These are phyloP conservation scores for Gymnopus androsaceus DNA, from an alignment of 1,284 basidiomycete species.

Conservation along the genomic window DNA sequence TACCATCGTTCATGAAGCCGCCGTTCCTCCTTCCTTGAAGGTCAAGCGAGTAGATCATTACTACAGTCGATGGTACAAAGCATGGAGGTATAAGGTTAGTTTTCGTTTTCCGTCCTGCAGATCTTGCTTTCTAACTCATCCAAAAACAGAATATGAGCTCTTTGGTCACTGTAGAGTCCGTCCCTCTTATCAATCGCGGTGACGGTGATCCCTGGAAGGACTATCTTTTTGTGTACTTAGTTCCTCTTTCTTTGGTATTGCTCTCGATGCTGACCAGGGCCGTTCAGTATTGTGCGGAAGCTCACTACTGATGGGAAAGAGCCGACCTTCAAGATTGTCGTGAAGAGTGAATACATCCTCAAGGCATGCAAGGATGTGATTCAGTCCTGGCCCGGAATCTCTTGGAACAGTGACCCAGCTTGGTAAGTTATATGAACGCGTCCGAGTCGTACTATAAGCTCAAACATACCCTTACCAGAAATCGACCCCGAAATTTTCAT, in stretches of 20 bases:
- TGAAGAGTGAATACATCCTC: slow-evolving; percentile 58
- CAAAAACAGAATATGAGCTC: slow-evolving; percentile 48
- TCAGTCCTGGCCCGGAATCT: slow-evolving; percentile 51
- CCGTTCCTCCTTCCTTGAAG: slow-evolving; percentile 48
- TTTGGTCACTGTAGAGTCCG: slow-evolving; percentile 46
- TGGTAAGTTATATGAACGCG: slow-evolving; percentile 16
- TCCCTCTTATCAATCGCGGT: slow-evolving; percentile 37
- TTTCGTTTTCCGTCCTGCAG: not conserved
- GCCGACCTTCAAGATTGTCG: slow-evolving; percentile 49
- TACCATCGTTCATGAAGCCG: slow-evolving; percentile 33
- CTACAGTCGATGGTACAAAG: slow-evolving; percentile 54
- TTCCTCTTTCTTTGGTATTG: not conserved
- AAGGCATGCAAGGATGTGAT: slow-evolving; percentile 58
- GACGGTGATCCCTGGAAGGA: slow-evolving; percentile 54
- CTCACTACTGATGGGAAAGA: slow-evolving; percentile 41
- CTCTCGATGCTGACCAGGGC: not conserved
- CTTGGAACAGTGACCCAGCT: slow-evolving; percentile 57
- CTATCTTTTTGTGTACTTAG: slow-evolving; percentile 50
- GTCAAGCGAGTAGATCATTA: slow-evolving; percentile 60
- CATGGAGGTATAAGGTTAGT: slow-evolving; percentile 54
- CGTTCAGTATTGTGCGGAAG: slow-evolving; percentile 47
- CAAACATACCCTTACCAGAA: slow-evolving; percentile 27
- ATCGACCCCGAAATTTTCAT: slow-evolving; percentile 58
- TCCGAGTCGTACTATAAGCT: not conserved
- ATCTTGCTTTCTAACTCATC: not conserved